These are phyloP conservation scores for Boletus subluridellus DNA, from an alignment of 1,284 basidiomycete species.

Conservation along the genomic window DNA sequence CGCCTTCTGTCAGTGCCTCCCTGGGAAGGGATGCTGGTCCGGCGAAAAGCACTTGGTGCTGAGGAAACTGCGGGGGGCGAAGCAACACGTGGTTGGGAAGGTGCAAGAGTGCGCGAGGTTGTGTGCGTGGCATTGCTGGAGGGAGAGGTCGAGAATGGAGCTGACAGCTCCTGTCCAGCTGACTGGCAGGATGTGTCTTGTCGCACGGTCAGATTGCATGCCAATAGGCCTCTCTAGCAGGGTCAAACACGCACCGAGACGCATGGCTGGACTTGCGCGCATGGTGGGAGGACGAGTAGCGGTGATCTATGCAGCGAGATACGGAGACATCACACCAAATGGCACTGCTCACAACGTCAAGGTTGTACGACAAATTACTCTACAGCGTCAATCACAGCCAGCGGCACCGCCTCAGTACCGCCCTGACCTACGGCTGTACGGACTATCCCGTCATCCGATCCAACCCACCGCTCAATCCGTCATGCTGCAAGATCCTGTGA, in stretches of 20 bases:
- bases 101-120: neutral
- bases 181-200: constrained; percentile 35
- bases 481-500: constrained; percentile 2
- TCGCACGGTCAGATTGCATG: constrained; percentile 1
- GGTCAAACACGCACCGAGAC: constrained; percentile 16
- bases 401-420: constrained; percentile 25
- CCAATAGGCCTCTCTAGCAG: neutral
- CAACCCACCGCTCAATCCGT: too few relatives aligned
- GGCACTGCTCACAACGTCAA: constrained; percentile 15
- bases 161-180: constrained; percentile 4
- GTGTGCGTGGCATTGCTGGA: constrained; percentile 31
- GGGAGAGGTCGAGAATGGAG: constrained; percentile 18
- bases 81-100: constrained; percentile 25
- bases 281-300: constrained; percentile 5
- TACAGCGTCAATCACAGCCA: constrained; percentile 22
- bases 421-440: constrained; percentile 3
- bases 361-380: constrained; percentile 1
- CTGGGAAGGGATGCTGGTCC: constrained; percentile 52
- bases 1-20: constrained; percentile 61
- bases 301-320: constrained; percentile 15
- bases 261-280: constrained; percentile 10
- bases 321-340: neutral
- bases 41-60: constrained; percentile 29
- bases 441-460: too few relatives aligned
- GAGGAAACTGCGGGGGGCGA: constrained; percentile 27